These are phyloP conservation scores for Tetracladium maxilliforme DNA, from an alignment of 2,329 filamentous ascomycete species.

Conservation along the genomic window DNA sequence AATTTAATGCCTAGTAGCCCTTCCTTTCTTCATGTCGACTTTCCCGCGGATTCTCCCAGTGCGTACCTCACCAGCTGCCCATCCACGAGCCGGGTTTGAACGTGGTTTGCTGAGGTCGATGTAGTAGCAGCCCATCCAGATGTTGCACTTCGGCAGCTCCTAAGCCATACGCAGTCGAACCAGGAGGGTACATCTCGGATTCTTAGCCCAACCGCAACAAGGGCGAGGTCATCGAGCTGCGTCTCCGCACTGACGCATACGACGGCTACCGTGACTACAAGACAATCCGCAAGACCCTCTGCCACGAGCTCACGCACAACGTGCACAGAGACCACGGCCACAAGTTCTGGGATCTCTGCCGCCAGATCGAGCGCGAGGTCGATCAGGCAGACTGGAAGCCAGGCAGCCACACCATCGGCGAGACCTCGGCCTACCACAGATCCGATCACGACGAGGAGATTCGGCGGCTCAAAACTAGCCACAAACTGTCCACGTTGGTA, in stretches of 20 bases:
- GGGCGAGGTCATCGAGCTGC: constrained; percentile 81
- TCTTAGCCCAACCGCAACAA: constrained; percentile 77
- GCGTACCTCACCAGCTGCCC: no score
- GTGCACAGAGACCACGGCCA: constrained; percentile 73
- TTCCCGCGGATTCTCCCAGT: no score
- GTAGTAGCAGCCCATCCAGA: no score
- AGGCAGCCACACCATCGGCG: constrained; percentile 51
- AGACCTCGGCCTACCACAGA: no score
- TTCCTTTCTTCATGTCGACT: no score
- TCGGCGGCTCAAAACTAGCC: no score
- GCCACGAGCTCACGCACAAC: constrained; percentile 91
- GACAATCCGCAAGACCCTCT: constrained; percentile 80
- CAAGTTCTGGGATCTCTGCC: constrained; percentile 80
- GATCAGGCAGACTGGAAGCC: constrained; percentile 63
- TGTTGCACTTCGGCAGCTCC: no score
- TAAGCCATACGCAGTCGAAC: constrained; percentile 57
- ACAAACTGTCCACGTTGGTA: no score
- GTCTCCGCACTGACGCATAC: constrained; percentile 83
- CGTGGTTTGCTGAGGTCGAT: no score
- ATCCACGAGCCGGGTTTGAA: no score
- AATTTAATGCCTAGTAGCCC: no score
- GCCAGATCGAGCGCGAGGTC: constrained; percentile 78
- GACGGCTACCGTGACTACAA: constrained; percentile 91
- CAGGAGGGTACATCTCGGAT: constrained; percentile 63
- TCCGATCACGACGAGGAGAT: no score